Evolutionary conservation across 371 early-diverging fungal species (phyloP), one percentile per base, ranked within the genome.

Genomic region (Apophysomyces elegans): DNA sequence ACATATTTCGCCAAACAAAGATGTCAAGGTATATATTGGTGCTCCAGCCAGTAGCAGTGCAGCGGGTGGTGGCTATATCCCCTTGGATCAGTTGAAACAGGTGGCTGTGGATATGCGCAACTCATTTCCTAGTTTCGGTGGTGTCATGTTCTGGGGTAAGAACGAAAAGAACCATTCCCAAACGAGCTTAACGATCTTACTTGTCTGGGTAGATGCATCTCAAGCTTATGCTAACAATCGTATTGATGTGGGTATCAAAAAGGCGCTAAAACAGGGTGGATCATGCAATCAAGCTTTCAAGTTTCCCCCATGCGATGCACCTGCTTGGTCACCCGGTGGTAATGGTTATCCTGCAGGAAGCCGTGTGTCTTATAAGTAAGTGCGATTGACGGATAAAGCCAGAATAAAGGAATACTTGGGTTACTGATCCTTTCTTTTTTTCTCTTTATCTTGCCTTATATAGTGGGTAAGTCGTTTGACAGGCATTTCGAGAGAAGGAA

Each of bases 111-210:
- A 66, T 4, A 80, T 75, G 6, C 77, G 70, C 12, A 44, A 67
- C 14, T 58, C 41, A 26, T 77, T 78, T 66, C 76, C 78, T 50
- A 85, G 84, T 43, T 85, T 88, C 62, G 89, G 89, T 26, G 89
- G 89, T 50, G 76, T 87, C 11, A 88, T 88, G 89, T 81, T 84
- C 21, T 88, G 89, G 89, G 82, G 80, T 80, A 75, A 68, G 11
- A 43, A n/a, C 32, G 39, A 35, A 37, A 38, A 11, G 68, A 75
- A 21, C 37, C 37, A 16, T 4, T 36, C 59, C n/a, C 26, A 7
- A 13, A 50, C 3, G 36, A 7, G 44, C 14, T 26, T 5, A 35
- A 7, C 9, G 9, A 14, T 32, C 14, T 21, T 26, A 44, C 1
- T 36, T 35, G 5, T 45, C 26, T 58, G 9, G 57, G 13, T 69